Base-by-base conservation (phyloP, 495 filamentous ascomycete genomes). In the Penicillium daleae region DNA sequence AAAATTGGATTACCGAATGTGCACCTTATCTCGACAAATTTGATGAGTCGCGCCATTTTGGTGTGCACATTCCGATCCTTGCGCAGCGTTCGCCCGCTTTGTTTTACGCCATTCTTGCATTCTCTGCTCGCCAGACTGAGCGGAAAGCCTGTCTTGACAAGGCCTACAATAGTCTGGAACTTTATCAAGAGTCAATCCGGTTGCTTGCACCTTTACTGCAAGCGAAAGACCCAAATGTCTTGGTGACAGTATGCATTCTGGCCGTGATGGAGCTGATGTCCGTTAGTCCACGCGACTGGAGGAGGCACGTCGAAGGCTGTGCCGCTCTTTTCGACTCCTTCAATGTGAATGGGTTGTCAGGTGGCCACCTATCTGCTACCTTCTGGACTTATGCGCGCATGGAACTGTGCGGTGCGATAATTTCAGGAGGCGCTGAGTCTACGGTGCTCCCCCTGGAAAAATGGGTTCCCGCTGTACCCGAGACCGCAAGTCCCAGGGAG, bases 361-460 rank as follows among this genome's bases (percentile, higher is more conserved):
- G 68, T 0, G 76, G 75, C 0, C 63, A 76, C n/a, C 49, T 69
- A 3, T 74, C 79, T 49, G 77, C 75, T 5, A 71, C 78, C 1
- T 80, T 80, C 52, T 80, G 77, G 77, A 79, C 77, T 40, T 80
- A 74, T 51, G 77, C 75, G 22, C 62, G 77, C 1, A 80, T 80
- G 77, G 77, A 80, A 52, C 40, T 80, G 4, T 80, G 77, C 56
- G 77, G 74, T 6, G 77, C 74, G 2, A 73, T 80, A 3, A 79
- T 80, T 33, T 72, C 73, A 17, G 68, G 72, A 32, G 77, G 76
- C 5, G 65, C 72, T 1, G 72, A 76, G 49, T 74, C 70, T 32
- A 76, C 73, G 0, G 64, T 81, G 4, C 64, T 80, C 1, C 64
- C 64, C 12, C 55, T 74, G 10, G 60, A 69, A 8, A 73, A 75